phyloP scores from a whole-genome alignment of 345 rosid species.

The Cardiospermum halicacabum region DNA sequence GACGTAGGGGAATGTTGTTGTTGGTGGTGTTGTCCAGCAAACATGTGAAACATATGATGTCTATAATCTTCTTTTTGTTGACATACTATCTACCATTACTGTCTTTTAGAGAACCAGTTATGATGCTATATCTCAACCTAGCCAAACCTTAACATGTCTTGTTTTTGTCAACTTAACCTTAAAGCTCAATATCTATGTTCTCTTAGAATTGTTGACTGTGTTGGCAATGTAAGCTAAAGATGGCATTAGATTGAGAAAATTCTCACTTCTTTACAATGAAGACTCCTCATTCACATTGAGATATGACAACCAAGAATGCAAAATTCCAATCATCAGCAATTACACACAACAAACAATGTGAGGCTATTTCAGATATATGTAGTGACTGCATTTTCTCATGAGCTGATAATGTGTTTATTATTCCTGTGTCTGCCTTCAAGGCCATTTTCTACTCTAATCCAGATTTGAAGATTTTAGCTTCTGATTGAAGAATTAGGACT shows the following conservation, averaged over 20 bases:
- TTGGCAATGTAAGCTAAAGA: too few species aligned
- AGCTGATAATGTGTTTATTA: neutral
- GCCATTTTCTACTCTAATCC: neutral
- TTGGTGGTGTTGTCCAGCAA: neutral
- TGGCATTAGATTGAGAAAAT: neutral
- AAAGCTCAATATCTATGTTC: too few species aligned
- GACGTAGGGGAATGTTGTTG: neutral
- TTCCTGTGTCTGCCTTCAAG: neutral
- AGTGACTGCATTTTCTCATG: neutral
- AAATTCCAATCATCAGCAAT: neutral
- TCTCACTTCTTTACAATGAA: neutral
- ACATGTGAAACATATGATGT: neutral
- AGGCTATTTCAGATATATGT: neutral
- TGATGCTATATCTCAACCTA: neutral
- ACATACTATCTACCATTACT: neutral
- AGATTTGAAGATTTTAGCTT: slow-evolving; percentile 6
- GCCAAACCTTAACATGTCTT: neutral
- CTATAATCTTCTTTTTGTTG: neutral
- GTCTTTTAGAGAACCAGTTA: neutral
- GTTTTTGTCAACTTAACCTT: neutral
- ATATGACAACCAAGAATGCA: neutral
- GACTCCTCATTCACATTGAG: neutral
- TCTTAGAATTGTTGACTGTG: too few species aligned
- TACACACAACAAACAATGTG: neutral
- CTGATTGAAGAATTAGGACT: slow-evolving; percentile 15